A percentile compares a stretch with the other conserved stretches of the same genome.
phyloP scores from a whole-genome alignment of 495 filamentous ascomycete genomes.

The Trichoderma orchidacearum region DNA sequence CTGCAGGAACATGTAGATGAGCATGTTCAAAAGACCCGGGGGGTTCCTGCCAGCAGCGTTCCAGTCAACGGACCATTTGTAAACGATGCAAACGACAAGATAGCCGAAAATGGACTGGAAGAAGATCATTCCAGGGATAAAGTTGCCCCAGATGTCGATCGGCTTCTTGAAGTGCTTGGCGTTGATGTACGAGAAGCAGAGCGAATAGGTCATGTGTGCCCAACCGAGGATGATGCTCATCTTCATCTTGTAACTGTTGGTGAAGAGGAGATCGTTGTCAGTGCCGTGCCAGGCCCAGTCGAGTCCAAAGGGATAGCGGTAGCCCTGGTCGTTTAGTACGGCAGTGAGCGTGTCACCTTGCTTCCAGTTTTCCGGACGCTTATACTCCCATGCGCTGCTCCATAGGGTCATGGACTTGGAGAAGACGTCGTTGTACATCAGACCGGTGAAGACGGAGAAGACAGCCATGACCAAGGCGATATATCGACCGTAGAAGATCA shows the following conservation, averaged over 20 bases:
- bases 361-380: conserved; percentile 59
- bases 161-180: conserved; percentile 85
- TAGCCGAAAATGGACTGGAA: conserved; percentile 99
- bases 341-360: conserved; percentile 40
- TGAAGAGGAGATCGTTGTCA: conserved; percentile 86
- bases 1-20: conserved; percentile 98
- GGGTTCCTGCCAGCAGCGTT: conserved; percentile 46
- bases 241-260: conserved; percentile 99
- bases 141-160: conserved; percentile 93
- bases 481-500: conserved; percentile 97
- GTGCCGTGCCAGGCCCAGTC: conserved; percentile 96
- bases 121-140: conserved; percentile 96
- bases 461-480: conserved; percentile 97
- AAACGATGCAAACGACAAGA: conserved; percentile 81
- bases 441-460: conserved; percentile 92
- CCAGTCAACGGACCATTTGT: conserved; percentile 96
- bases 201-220: conserved; percentile 96
- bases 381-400: conserved; percentile 65
- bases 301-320: conserved; percentile 88
- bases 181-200: conserved; percentile 86
- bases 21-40: conserved; percentile 89
- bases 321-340: conserved; percentile 49
- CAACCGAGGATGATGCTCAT: conserved; percentile 92
- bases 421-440: conserved; percentile 97
- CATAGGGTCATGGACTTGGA: conserved; percentile 83